Evolutionary conservation across 108 stramenopile genomes (phyloP).

Genomic region (Chaetoceros tenuissimus): DNA sequence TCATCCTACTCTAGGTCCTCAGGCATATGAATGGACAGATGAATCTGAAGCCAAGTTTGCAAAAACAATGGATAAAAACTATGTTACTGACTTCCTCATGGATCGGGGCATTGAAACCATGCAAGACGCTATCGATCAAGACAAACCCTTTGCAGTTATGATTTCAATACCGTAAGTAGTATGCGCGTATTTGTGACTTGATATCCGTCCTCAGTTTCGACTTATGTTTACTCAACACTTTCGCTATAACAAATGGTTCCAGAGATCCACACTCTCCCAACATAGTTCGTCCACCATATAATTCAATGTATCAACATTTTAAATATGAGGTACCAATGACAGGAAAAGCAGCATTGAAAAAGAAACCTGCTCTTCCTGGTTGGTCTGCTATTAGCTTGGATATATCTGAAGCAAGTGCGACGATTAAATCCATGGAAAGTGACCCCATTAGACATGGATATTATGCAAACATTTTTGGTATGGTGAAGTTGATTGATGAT

Average conservation of each 20-base stretch:
- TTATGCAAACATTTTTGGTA: background rate
- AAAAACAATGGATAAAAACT: background rate
- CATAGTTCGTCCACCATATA: background rate
- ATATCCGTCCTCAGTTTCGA: too few species aligned
- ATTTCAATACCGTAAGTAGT: background rate
- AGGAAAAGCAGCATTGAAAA: background rate
- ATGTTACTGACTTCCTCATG: background rate
- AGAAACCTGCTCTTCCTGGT: background rate
- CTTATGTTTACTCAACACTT: too few species aligned
- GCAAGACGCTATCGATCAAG: background rate
- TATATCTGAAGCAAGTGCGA: background rate
- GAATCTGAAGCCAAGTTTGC: background rate
- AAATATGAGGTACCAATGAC: background rate
- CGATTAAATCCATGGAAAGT: background rate
- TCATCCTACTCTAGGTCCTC: background rate
- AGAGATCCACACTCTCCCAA: background rate
- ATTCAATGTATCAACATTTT: background rate
- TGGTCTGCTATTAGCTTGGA: background rate
- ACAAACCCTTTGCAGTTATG: background rate
- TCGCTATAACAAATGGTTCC: too few species aligned
- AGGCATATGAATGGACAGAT: background rate
- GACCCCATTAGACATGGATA: background rate
- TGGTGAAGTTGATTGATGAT: constrained; percentile 1
- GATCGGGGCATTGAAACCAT: background rate
- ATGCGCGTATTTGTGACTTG: too few species aligned